Conservation (phyloP, 164 flowering plant genomes). For the Cinnamomum micranthum region DNA sequence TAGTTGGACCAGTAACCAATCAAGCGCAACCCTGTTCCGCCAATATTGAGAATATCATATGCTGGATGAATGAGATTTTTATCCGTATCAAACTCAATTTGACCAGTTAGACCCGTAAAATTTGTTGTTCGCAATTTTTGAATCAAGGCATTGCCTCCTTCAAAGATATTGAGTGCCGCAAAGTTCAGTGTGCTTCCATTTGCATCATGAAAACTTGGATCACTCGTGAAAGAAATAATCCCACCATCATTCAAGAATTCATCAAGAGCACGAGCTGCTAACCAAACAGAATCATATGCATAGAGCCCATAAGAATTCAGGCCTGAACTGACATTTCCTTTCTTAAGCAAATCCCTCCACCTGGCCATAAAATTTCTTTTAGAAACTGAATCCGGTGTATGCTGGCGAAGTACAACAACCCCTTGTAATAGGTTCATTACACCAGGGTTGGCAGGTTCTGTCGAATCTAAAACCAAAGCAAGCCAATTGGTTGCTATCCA, state of each 20-base stretch:
- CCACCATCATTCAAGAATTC: slow-evolving; percentile 50
- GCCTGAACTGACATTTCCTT: slow-evolving; percentile 24
- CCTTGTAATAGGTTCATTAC: slow-evolving; percentile 65
- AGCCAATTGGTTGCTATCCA: slow-evolving; percentile 99
- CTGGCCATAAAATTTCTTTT: slow-evolving; percentile 47
- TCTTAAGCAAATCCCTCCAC: slow-evolving; percentile 40
- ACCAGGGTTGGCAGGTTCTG: slow-evolving; percentile 27
- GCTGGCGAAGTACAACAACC: slow-evolving; percentile 73
- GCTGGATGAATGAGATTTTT: slow-evolving; percentile 57
- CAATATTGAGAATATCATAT: slow-evolving; percentile 70
- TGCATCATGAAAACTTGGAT: slow-evolving; percentile 40
- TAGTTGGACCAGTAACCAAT: slow-evolving; percentile 90
- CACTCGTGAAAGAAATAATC: slow-evolving; percentile 48
- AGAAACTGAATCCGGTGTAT: slow-evolving; percentile 56
- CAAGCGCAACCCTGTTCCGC: slow-evolving; percentile 41
- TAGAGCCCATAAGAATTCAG: slow-evolving; percentile 64
- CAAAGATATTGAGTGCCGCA: slow-evolving; percentile 42
- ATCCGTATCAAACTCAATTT: slow-evolving; percentile 52
- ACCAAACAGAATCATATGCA: slow-evolving; percentile 94
- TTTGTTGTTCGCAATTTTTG: slow-evolving; percentile 37
- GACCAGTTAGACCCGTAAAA: slow-evolving; percentile 70
- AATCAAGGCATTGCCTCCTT: slow-evolving; percentile 54
- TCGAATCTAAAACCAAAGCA: slow-evolving; percentile 61
- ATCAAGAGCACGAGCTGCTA: slow-evolving; percentile 74
- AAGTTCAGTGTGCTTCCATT: slow-evolving; percentile 44